These are phyloP conservation scores for Coprinopsis marcescibilis DNA, from an alignment of 768 basidiomycete species.

Conservation along the genomic window DNA sequence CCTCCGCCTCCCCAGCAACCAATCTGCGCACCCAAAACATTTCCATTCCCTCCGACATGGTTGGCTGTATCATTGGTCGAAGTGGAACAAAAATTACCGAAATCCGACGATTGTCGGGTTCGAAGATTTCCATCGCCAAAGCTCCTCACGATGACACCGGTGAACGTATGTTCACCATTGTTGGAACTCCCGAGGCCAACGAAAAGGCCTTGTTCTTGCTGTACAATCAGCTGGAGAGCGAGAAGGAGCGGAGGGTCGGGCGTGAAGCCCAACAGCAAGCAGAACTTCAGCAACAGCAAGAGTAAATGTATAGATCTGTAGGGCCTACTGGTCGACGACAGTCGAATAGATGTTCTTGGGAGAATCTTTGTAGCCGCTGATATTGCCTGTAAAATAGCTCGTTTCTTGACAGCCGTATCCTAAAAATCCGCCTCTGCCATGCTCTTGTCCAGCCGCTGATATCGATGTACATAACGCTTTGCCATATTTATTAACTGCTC, in stretches of 20 bases:
- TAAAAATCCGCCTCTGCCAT: neutral
- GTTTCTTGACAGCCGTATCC: conserved; percentile 9
- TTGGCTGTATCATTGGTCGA: conserved; percentile 93
- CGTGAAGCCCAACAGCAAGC: conserved; percentile 76
- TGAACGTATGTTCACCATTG: conserved; percentile 99
- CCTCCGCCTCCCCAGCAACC: conserved; percentile 52
- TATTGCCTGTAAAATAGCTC: conserved; percentile 12
- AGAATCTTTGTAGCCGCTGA: conserved; percentile 10
- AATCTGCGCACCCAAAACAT: conserved; percentile 98
- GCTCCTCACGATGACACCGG: conserved; percentile 99
- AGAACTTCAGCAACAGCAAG: conserved; percentile 44
- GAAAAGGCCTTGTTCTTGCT: conserved; percentile 97
- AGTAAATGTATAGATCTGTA: conserved; percentile 1
- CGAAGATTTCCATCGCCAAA: conserved; percentile 98
- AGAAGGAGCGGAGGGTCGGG: conserved; percentile 91
- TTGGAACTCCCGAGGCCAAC: conserved; percentile 93
- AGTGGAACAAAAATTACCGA: conserved; percentile 98
- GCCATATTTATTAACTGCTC: conserved; percentile 5
- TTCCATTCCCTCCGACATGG: conserved; percentile 99
- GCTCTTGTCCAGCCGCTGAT: neutral
- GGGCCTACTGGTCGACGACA: neutral
- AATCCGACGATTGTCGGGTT: conserved; percentile 95
- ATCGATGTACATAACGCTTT: conserved; percentile 6
- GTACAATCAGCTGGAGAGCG: conserved; percentile 94
- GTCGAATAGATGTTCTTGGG: conserved; percentile 9